Base-by-base conservation (phyloP, 345 rosid species). In the Tarenaya hassleriana region DNA sequence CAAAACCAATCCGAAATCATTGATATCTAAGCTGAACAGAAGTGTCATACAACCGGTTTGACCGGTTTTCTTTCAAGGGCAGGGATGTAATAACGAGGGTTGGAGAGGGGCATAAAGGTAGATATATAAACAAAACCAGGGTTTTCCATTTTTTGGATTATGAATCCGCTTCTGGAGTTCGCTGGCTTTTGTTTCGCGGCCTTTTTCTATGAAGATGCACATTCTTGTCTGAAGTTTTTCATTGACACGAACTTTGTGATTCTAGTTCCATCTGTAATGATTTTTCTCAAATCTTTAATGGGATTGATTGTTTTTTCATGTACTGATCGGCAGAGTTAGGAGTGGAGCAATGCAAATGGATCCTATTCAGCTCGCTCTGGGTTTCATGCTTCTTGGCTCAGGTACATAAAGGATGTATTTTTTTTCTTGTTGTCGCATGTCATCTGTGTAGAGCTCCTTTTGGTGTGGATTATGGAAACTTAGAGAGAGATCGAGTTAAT, bases 351-450 rank as follows among this genome's bases (percentile, higher is more conserved):
- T 42, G 58, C 43, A 18, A 33, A 84, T 82, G 88, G 75, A 66
- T 76, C 65, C 67, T 66, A 14, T 67, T 54, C 73, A 69, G 75
- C 59, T 74, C 19, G 38, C 62, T 16, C 11, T 64, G 44, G 43
- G 70, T 33, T 50, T 82, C 17, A 7, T 72, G 37, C 77, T 88
- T 67, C 56, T 79, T 49, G 68, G 61, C 53, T 64, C 70, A 54
- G 82, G 95, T 85, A 69, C 55, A 19, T 49, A n/a, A 17, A 33
- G 37, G 38, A 38, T 19, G n/a, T 24, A 9, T 46, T 1, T 24
- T n/a, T n/a, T n/a, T n/a, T 7, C 47, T 18, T 13, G 41, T 10
- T n/a, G 21, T 0, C 4, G 17, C 14, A 8, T 48, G 9, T 19
- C 16, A 7, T 54, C 21, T 18, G 16, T 7, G 46, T 33, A 19